These are phyloP conservation scores for Lasiodiplodia citricola DNA, from an alignment of 2,329 filamentous ascomycete species.

Conservation along the genomic window DNA sequence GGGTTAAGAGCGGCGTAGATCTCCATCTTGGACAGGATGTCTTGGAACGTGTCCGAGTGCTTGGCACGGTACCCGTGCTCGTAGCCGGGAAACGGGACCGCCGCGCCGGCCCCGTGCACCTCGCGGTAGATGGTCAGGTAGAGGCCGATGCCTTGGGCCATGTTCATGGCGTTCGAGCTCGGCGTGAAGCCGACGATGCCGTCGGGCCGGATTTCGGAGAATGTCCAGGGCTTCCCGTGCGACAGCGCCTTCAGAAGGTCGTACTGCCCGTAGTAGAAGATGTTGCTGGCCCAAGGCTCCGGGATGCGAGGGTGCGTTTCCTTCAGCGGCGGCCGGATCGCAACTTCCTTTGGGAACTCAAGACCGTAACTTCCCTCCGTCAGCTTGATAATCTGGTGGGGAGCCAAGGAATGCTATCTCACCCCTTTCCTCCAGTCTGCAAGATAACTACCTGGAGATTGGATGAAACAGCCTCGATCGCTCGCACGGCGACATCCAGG, in stretches of 20 bases:
- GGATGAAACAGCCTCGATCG: slow-evolving; percentile 37
- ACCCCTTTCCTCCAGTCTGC: slow-evolving; percentile 23
- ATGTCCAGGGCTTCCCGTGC: slow-evolving; percentile 47
- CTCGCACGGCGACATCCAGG: slow-evolving; percentile 45
- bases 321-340: slow-evolving; percentile 37
- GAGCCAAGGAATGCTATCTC: neutral
- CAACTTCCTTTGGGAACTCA: slow-evolving; percentile 24
- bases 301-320: slow-evolving; percentile 41
- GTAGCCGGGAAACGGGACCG: slow-evolving; percentile 47
- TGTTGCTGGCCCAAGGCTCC: slow-evolving; percentile 41
- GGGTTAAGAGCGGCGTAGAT: slow-evolving; percentile 51
- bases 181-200: slow-evolving; percentile 51
- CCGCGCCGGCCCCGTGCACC: slow-evolving; percentile 46
- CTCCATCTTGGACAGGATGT: slow-evolving; percentile 50
- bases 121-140: slow-evolving; percentile 46
- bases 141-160: slow-evolving; percentile 45
- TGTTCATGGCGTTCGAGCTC: slow-evolving; percentile 47
- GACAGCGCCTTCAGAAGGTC: slow-evolving; percentile 46
- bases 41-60: slow-evolving; percentile 48
- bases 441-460: slow-evolving; percentile 39
- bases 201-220: slow-evolving; percentile 49
- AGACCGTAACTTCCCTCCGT: neutral
- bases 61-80: slow-evolving; percentile 45
- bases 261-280: slow-evolving; percentile 51
- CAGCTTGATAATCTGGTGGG: neutral